These are phyloP conservation scores for Penicillium taxi DNA, from an alignment of 495 filamentous ascomycete species.

Conservation along the genomic window DNA sequence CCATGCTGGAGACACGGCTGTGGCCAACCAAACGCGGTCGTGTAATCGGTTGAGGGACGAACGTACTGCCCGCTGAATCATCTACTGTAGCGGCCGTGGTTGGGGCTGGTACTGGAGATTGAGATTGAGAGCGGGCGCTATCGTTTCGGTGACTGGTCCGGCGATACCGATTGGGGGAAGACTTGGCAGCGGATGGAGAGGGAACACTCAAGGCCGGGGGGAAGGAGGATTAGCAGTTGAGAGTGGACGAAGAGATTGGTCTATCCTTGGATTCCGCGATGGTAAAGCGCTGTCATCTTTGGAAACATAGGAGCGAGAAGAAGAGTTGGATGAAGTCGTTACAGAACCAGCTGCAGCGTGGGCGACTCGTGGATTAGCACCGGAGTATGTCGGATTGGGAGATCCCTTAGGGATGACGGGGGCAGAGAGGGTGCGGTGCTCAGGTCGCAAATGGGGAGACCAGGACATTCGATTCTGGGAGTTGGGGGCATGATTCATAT, in stretches of 20 bases:
- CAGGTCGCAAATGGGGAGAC: conserved; percentile 54
- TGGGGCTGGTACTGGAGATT: conserved; percentile 24
- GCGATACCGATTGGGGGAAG: conserved; percentile 61
- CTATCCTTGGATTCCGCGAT: conserved; percentile 30
- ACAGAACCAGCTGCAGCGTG: conserved; percentile 56
- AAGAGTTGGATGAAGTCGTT: conserved; percentile 45
- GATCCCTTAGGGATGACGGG: conserved; percentile 46
- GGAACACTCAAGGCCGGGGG: conserved; percentile 38
- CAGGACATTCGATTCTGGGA: conserved; percentile 49
- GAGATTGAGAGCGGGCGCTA: conserved; percentile 34
- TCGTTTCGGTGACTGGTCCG: conserved; percentile 48
- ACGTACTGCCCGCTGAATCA: conserved; percentile 11
- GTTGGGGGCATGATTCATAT: conserved; percentile 47
- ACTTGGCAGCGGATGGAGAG: conserved; percentile 44
- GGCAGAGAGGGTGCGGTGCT: conserved; percentile 60
- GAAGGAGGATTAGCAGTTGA: conserved; percentile 45
- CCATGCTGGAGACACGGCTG: conserved; percentile 42
- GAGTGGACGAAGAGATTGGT: conserved; percentile 41
- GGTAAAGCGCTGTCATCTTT: conserved; percentile 43
- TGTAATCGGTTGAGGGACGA: conserved; percentile 5
- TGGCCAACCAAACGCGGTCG: conserved; percentile 24
- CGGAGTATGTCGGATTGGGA: conserved; percentile 35
- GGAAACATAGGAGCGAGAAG: conserved; percentile 33
- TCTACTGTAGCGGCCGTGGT: not conserved
- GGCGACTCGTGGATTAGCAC: conserved; percentile 36